Base-by-base conservation (phyloP, 805 yeast genomes). In the Cyberlindnera galapagoensis region DNA sequence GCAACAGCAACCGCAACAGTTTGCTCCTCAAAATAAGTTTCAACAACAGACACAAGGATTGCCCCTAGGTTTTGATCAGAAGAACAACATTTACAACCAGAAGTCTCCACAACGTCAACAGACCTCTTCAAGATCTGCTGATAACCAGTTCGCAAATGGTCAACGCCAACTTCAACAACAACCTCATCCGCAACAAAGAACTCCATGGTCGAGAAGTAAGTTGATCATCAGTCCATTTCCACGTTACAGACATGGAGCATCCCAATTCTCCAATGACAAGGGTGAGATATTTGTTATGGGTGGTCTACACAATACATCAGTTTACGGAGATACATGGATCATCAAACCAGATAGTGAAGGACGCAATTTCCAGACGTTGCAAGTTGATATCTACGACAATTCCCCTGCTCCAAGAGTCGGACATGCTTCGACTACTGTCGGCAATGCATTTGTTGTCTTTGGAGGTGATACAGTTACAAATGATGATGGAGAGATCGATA, bases 351-450 rank as follows among this genome's bases (percentile, higher is more conserved):
- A 54, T 27, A 55, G 57, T 2, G 42, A 41, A 2, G 31, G 36
- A 1, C 26, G 33, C 21, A 39, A 42, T 34, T 66, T 47, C 44
- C 59, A 49, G 51, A 76, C 62, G 27, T 57, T 69, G 31, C 80
- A 65, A 47, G 67, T 80, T 30, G 84, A 81, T 38, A 83, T 82
- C 39, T 73, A 75, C 31, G 85, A 80, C 40, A 77, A 82, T 31
- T 74, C 85, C 12, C 96, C 97, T 3, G 90, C 95, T 13, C 96
- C 97, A 21, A 76, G 98, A 48, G 96, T 90, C 6, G 97, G 97
- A 4, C 99, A 92, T 59, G 85, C 95, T 6, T 71, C 94, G 2
- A 82, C 88, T 8, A 67, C 90, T 21, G 80, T 94, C 39, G 98
- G 97, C 10, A 90, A 88, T 52, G 97, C 97, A 1, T 92, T 80